These are phyloP conservation scores for Conidiobolus incongruus DNA, from an alignment of 371 early-diverging fungal species.

Conservation along the genomic window DNA sequence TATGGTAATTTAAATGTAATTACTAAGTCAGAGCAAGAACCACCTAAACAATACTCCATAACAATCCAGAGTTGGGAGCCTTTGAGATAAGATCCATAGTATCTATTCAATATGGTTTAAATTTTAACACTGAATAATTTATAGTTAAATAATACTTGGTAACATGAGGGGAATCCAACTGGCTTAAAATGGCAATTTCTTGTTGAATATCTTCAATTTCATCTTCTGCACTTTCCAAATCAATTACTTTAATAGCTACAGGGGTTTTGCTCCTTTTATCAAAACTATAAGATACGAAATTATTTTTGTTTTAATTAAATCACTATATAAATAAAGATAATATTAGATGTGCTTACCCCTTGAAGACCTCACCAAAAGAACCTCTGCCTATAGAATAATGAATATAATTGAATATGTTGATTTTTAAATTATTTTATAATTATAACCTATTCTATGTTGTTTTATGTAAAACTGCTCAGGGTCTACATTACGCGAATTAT, in stretches of 20 bases:
- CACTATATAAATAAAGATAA: too few species aligned
- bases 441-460: slow-evolving; percentile 48
- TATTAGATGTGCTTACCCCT: slow-evolving; percentile 39
- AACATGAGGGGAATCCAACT: slow-evolving; percentile 71
- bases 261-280: slow-evolving; percentile 49
- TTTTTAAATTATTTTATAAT: slow-evolving; percentile 3
- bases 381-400: slow-evolving; percentile 37
- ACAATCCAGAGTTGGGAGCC: slow-evolving; percentile 78
- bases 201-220: slow-evolving; percentile 96
- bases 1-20: background rate
- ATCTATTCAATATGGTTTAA: slow-evolving; percentile 15
- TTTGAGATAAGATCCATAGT: slow-evolving; percentile 58
- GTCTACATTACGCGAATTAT: too few species aligned
- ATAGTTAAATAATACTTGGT: slow-evolving; percentile 34
- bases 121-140: background rate
- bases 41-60: slow-evolving; percentile 85
- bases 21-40: slow-evolving; percentile 78
- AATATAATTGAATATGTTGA: background rate
- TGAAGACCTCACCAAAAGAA: slow-evolving; percentile 78
- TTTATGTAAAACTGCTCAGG: slow-evolving; percentile 32
- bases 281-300: slow-evolving; percentile 15
- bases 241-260: slow-evolving; percentile 85
- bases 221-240: slow-evolving; percentile 83
- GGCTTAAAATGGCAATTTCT: slow-evolving; percentile 89
- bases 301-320: background rate